Conservation (phyloP, 2,329 filamentous ascomycete genomes). For the Penicillium sp. region DNA sequence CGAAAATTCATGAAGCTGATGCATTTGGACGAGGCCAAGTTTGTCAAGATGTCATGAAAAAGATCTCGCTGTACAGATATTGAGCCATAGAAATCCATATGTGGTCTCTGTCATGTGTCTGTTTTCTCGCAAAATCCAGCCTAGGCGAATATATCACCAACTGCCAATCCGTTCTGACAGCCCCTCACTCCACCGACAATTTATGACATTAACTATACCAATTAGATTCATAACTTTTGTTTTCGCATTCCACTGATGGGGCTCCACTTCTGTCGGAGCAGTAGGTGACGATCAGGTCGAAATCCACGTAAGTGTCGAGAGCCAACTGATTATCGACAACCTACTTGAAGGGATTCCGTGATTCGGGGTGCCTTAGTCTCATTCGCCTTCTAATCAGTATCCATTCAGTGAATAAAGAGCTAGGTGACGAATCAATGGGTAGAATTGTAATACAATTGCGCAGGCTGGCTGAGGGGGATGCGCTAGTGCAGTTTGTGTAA, state of each 20-base stretch:
- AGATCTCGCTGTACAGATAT: neutral
- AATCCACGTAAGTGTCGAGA: too few species aligned
- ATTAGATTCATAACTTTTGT: too few species aligned
- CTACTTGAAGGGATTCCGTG: too few species aligned
- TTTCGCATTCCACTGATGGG: too few species aligned
- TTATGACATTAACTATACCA: too few species aligned
- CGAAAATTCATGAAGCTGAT: constrained; percentile 4
- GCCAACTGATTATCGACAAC: too few species aligned
- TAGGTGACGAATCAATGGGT: neutral
- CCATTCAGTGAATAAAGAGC: neutral
- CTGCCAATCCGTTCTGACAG: constrained; percentile 1
- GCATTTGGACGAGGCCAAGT: constrained; percentile 1
- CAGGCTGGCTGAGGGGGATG: neutral
- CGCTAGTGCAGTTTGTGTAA: neutral
- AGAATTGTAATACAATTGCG: neutral
- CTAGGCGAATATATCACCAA: constrained; percentile 27
- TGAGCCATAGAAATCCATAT: neutral
- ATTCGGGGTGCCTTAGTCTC: too few species aligned
- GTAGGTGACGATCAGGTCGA: too few species aligned
- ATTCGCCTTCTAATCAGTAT: too few species aligned
- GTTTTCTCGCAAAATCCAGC: constrained; percentile 23
- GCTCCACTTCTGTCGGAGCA: too few species aligned
- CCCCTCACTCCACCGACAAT: too few species aligned
- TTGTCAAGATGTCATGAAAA: neutral
- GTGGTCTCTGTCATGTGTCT: neutral